Evolutionary conservation across 352 stramenopile species (phyloP), one percentile per base, ranked within the genome.

Genomic region (Pythium guiyangense): DNA sequence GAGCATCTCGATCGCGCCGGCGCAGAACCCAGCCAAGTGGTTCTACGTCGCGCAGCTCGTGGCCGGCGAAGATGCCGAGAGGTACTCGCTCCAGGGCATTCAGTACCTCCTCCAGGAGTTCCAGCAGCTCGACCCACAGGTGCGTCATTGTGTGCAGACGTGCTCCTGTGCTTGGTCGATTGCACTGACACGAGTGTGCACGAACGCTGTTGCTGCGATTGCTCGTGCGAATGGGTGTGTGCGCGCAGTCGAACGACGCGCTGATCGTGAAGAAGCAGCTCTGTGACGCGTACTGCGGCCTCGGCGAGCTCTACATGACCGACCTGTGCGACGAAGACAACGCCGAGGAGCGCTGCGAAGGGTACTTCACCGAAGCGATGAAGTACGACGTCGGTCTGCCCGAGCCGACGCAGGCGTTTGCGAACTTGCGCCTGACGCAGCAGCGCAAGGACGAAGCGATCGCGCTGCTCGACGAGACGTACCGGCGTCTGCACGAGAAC

Each of bases 221-320:
- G 8, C 31, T 37, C 31, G 31, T 37, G 31, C 31, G 31, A 12
- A 6, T 22, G 22, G 22, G 22, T 22, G 22, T 11, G 31, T 37
- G 31, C 12, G 31, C 10, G 15, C 26, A 64, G 56, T 76, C 77
- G 37, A 73, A 76, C 34, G 81, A 86, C 22, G 79, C 80, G 27
- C 49, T 73, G 18, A 68, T 77, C 15, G 72, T 93, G 47, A 90
- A 89, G 67, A 92, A 96, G 71, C 93, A 98, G 73, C 86, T 98
- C 26, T 96, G 89, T 50, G 85, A 94, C 54, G 95, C 93, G 37
- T 97, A 96, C 70, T 98, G 94, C 73, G 91, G 86, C 9, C 77
- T 99, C 15, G 93, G 89, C 12, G 97, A 99, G 76, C 84, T 99
- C 18, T 99, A 98, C 72, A 93, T 99, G 81, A 99, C 96, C 27